phyloP scores from a whole-genome alignment of 306 rosid species.

The Dryas alaskensis region DNA sequence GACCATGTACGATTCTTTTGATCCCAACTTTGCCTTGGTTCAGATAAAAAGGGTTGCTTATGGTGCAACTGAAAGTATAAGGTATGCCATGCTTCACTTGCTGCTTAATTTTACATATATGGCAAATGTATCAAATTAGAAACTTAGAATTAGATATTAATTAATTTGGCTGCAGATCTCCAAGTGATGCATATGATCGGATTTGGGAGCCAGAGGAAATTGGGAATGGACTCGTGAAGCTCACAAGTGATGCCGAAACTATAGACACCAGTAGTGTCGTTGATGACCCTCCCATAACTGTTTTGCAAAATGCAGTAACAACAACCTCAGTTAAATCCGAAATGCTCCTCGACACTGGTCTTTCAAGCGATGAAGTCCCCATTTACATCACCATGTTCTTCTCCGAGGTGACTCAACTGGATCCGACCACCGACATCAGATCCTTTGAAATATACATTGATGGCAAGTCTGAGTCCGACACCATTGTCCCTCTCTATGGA shows the following conservation, averaged over 20 bases:
- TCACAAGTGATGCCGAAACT: conserved; percentile 19
- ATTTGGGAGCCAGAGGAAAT: conserved; percentile 28
- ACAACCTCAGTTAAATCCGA: conserved; percentile 11
- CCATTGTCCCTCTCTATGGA: conserved; percentile 38
- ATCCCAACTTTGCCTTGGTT: conserved; percentile 28
- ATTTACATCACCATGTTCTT: conserved; percentile 42
- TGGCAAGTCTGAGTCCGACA: conserved; percentile 11
- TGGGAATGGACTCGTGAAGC: not conserved
- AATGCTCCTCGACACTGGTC: not conserved
- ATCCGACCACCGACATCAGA: conserved; percentile 22
- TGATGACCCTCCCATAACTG: conserved; percentile 43
- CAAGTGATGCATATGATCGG: conserved; percentile 39
- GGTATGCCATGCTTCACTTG: conserved; percentile 16
- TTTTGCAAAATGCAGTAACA: conserved; percentile 25
- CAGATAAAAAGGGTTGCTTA: conserved; percentile 34
- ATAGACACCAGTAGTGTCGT: conserved; percentile 18
- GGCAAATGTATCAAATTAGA: too few species aligned
- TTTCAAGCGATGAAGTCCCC: not conserved
- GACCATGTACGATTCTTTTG: conserved; percentile 34
- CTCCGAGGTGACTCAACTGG: conserved; percentile 34
- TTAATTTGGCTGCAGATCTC: conserved; percentile 26
- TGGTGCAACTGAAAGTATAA: conserved; percentile 31
- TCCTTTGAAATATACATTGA: conserved; percentile 34
- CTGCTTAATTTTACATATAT: too few species aligned
- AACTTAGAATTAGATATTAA: too few species aligned